phyloP scores from a whole-genome alignment of 495 filamentous ascomycete species.

The Penicillium dipodomyicola region DNA sequence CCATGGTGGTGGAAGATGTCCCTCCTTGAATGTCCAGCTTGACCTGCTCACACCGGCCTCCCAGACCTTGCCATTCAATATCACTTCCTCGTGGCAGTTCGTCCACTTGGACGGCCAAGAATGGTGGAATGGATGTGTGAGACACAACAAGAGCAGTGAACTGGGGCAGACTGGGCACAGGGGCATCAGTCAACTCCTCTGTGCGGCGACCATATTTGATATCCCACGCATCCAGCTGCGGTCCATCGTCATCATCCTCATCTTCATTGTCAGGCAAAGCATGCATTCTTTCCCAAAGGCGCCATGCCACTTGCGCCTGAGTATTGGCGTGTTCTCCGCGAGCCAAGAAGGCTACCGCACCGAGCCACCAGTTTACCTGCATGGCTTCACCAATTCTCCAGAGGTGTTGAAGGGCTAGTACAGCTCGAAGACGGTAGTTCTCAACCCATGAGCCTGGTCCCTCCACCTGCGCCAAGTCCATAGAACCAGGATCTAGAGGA shows the following conservation, averaged over 20 bases:
- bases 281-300: constrained; percentile 54
- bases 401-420: constrained; percentile 81
- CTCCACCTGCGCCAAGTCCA: constrained; percentile 49
- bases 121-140: constrained; percentile 48
- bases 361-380: constrained; percentile 69
- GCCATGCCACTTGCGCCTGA: constrained; percentile 44
- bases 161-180: constrained; percentile 28
- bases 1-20: constrained; percentile 24
- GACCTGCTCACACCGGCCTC: constrained; percentile 33
- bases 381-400: constrained; percentile 76
- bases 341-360: constrained; percentile 68
- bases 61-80: constrained; percentile 71
- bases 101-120: constrained; percentile 71
- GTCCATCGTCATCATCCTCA: constrained; percentile 41
- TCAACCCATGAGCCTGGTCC: constrained; percentile 23
- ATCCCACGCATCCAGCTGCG: constrained; percentile 72
- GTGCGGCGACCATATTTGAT: constrained; percentile 51
- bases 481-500: constrained; percentile 76
- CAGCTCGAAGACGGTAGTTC: constrained; percentile 47
- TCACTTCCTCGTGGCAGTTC: constrained; percentile 64
- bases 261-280: constrained; percentile 25
- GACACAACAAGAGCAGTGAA: constrained; percentile 29
- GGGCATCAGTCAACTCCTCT: constrained; percentile 20
- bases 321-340: constrained; percentile 26
- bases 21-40: constrained; percentile 21